Percentiles rank a stretch among this genome's conserved stretches.
Conservation (phyloP, 306 rosid genomes). For the Ormosia emarginata region DNA sequence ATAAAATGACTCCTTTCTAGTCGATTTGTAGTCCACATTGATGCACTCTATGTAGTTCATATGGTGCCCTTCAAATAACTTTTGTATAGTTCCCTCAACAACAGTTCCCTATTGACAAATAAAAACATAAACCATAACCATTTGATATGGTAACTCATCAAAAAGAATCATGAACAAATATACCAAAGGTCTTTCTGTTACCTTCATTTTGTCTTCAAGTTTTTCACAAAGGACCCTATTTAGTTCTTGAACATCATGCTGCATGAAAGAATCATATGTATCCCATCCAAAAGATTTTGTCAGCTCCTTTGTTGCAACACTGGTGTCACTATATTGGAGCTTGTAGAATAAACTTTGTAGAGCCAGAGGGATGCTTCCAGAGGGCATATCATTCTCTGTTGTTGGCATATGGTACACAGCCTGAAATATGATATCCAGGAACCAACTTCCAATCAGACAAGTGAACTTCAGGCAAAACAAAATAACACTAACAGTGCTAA, state of each 20-base stretch:
- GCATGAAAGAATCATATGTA: conserved; percentile 92
- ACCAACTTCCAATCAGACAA: conserved; percentile 18
- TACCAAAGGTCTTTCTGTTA: conserved; percentile 5
- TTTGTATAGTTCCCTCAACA: conserved; percentile 98
- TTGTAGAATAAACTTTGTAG: conserved; percentile 84
- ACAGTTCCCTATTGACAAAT: conserved; percentile 75
- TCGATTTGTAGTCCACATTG: conserved; percentile 97
- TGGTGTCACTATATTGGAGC: conserved; percentile 84
- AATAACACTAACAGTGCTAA: conserved; percentile 16
- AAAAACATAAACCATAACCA: conserved; percentile 9
- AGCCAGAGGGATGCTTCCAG: conserved; percentile 88
- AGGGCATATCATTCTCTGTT: conserved; percentile 86
- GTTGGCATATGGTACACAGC: conserved; percentile 97
- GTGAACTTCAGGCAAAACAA: neutral
- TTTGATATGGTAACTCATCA: conserved; percentile 4
- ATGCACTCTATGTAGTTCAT: conserved; percentile 99
- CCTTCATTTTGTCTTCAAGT: conserved; percentile 96
- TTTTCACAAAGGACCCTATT: conserved; percentile 84
- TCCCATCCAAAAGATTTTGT: conserved; percentile 96
- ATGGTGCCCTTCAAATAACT: conserved; percentile 97
- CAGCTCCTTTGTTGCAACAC: conserved; percentile 89
- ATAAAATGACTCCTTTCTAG: conserved; percentile 97
- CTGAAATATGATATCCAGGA: conserved; percentile 49
- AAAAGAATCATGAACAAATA: conserved; percentile 13
- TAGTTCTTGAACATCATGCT: conserved; percentile 91